A percentile compares a stretch with the other conserved stretches of the same genome.
Evolutionary conservation across 495 filamentous ascomycete species (phyloP).

Genomic region (Hypomontagnella monticulosa): DNA sequence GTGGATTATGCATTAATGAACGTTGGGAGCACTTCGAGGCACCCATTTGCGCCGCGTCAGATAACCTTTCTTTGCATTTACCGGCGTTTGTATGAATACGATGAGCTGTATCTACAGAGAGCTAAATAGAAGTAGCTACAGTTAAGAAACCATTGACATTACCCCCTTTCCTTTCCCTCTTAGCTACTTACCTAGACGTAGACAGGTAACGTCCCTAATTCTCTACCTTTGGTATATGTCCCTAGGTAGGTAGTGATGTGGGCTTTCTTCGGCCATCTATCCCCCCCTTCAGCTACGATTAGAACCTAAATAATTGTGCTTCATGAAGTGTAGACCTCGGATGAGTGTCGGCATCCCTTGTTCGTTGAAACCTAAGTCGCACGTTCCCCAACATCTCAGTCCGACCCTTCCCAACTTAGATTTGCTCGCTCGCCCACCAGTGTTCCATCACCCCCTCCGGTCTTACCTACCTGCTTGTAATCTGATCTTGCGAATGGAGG

Average conservation of each 20-base stretch:
- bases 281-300: constrained; percentile 10
- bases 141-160: constrained; percentile 4
- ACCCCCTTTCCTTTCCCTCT: neutral
- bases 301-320: constrained; percentile 30
- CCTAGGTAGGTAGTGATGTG: neutral
- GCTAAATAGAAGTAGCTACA: constrained; percentile 10
- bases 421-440: constrained; percentile 1
- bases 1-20: constrained; percentile 26
- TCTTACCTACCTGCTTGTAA: neutral
- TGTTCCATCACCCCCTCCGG: neutral
- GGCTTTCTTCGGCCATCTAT: constrained; percentile 7
- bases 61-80: constrained; percentile 17
- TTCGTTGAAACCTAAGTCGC: constrained; percentile 30
- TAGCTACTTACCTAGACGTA: too few species aligned
- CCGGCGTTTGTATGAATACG: constrained; percentile 37
- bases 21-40: constrained; percentile 4
- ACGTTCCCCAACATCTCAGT: constrained; percentile 26
- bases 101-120: constrained; percentile 35
- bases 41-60: constrained; percentile 1
- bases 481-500: constrained; percentile 12
- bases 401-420: constrained; percentile 28
- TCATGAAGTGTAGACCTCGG: constrained; percentile 12
- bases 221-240: neutral
- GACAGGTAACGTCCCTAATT: constrained; percentile 2
- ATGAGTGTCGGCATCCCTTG: constrained; percentile 13